Evolutionary conservation across 2,329 filamentous ascomycete genomes (phyloP).

Genomic region (Chlorencoelia australis): DNA sequence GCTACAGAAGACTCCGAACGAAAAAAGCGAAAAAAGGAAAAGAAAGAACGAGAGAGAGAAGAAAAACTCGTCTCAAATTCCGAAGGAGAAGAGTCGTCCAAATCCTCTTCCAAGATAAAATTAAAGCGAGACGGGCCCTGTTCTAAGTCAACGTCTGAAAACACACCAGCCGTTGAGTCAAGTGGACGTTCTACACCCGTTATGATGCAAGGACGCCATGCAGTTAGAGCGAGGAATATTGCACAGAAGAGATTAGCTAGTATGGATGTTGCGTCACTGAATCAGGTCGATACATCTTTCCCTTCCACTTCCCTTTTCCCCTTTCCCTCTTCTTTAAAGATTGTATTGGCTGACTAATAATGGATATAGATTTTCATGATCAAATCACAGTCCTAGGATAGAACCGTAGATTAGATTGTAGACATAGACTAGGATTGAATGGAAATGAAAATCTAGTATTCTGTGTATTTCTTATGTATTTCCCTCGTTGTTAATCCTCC

Average conservation of each 20-base stretch:
- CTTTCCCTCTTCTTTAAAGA: conserved; percentile 1
- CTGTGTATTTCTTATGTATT: too few relatives aligned
- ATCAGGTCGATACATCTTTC: conserved; percentile 54
- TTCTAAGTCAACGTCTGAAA: too few relatives aligned
- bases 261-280: conserved; percentile 70
- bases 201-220: conserved; percentile 50
- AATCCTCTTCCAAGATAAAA: conserved; percentile 21
- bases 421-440: too few relatives aligned
- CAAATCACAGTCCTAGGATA: conserved; percentile 32
- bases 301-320: neutral
- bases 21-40: conserved; percentile 29
- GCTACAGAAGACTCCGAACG: conserved; percentile 23
- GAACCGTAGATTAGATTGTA: too few relatives aligned
- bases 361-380: conserved; percentile 58
- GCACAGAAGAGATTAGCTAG: conserved; percentile 79
- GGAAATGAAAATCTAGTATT: too few relatives aligned
- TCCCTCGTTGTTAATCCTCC: too few relatives aligned
- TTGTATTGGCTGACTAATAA: conserved; percentile 2
- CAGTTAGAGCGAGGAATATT: conserved; percentile 73
- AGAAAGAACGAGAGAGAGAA: conserved; percentile 36
- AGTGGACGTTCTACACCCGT: conserved; percentile 36
- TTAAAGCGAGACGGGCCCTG: too few relatives aligned
- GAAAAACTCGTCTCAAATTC: conserved; percentile 27
- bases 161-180: conserved; percentile 26
- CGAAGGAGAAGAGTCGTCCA: conserved; percentile 15